Percentiles rank a stretch among this genome's conserved stretches.
Conservation (phyloP, 106 monocot genomes). For the Agapanthus africanus region DNA sequence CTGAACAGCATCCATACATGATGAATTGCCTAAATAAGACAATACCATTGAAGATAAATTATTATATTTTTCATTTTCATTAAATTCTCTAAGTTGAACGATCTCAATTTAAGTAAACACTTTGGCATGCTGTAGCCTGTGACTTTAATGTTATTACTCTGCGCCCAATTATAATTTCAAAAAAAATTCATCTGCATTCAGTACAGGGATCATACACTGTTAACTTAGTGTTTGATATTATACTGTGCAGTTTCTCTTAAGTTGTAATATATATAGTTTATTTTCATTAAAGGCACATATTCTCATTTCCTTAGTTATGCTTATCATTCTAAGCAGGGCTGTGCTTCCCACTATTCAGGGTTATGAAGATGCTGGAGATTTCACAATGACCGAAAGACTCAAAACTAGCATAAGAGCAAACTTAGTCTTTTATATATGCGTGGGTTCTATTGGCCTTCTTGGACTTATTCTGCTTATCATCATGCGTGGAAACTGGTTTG, state of each 20-base stretch:
- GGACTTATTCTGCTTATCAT: slow-evolving; percentile 76
- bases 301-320: slow-evolving; percentile 13
- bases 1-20: too few relatives aligned
- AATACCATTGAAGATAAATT: too few relatives aligned
- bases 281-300: slow-evolving; percentile 6
- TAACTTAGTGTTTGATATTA: background rate
- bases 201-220: too few relatives aligned
- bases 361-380: slow-evolving; percentile 93
- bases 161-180: background rate
- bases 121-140: too few relatives aligned
- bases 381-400: slow-evolving; percentile 72
- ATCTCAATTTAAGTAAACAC: too few relatives aligned
- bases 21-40: too few relatives aligned
- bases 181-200: background rate
- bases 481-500: slow-evolving; percentile 61
- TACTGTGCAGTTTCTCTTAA: background rate
- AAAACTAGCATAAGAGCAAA: slow-evolving; percentile 68
- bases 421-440: slow-evolving; percentile 62
- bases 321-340: slow-evolving; percentile 50
- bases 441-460: slow-evolving; percentile 74
- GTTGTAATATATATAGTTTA: background rate
- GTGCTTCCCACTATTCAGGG: slow-evolving; percentile 81
- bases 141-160: too few relatives aligned
- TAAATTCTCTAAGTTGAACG: too few relatives aligned
- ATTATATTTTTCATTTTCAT: too few relatives aligned